Evolutionary conservation across 139 green algal species (phyloP), one percentile per base, ranked within the genome.

Genomic region (Asterochloris sp.): DNA sequence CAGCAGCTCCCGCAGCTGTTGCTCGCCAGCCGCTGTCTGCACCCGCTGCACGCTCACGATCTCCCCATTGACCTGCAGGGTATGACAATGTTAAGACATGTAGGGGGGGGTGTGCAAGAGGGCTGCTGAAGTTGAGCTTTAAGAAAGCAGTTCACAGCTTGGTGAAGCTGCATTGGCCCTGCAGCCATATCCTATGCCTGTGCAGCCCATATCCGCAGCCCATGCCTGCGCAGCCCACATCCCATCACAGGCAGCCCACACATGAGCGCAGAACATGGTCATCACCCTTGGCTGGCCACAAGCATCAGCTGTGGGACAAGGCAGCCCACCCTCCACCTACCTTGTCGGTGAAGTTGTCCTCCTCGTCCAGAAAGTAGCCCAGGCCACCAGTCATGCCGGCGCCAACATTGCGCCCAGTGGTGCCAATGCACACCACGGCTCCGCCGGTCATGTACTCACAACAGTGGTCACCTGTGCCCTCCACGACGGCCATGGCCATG

Each of bases 401-500:
- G 17, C 87, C 97, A 63, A 99, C 95, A 80, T 99, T 99, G 77
- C 96, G 90, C 14, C 97, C 97, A 29, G 83, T 83, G 6, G 71
- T 64, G 68, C 90, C 90, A 78, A 93, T 83, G 62, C 80, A 76
- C 19, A 93, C 88, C 62, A 93, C 87, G 11, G 79, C 60, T 62
- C 90, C 89, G 38, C 87, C 87, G 47, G 96, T 99, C 96, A 99
- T 99, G 92, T 99, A 99, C 92, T 99, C 97, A 89, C 96, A 99
- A 91, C 95, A 98, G 90, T 99, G 97, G 91, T 99, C 97, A 47
- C 97, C 97, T 12, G 91, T 88, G 79, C 97, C 97, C 89, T 99
- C 97, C 68, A 99, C 93, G 13, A 99, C 97, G 10, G 96, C 90
- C 82, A 97, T 91, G 0, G 95, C 95, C 38, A 96, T 82, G 28